Evolutionary conservation across 2,329 filamentous ascomycete genomes (phyloP), one percentile per base, ranked within the genome.

Genomic region (Amesomyces nigricolor): DNA sequence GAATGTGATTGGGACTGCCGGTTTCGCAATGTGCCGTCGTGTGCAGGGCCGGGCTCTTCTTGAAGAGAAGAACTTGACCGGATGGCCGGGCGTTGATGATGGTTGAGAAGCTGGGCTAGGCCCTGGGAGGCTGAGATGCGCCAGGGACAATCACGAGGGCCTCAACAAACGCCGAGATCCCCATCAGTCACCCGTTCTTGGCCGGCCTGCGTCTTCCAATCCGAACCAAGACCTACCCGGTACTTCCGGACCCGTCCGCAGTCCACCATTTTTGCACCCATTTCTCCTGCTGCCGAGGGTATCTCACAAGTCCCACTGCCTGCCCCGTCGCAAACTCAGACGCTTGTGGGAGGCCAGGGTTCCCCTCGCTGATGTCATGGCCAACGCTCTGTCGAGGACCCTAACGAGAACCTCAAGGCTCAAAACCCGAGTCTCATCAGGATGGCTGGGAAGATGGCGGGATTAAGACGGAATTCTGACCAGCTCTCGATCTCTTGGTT

Each of bases 331-430:
- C 30, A 49, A 42, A 56, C 56, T 56, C 51, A 50, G 54, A 57
- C 58, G 61, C 62, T 58, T 56, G 61, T 39, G 40, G 50, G 35
- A 16, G 16, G 35, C 32, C 43, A 45, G 13, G 40, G 43, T 52
- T 54, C 50, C 57, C 57, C 55, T 49, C 55, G 53, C 61, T 61
- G 61, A 63, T 61, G 62, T 64, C 62, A 64, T 64, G 60, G 50
- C 22, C 22, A 5, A 50, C 40, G 19, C 55, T 58, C 53, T 35
- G 29, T 9, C 11, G 16, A 40, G 19, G n/a, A 50, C 19, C 30
- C 26, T 32, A n/a, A 35, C 26, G 7, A 44, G 42, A 22, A 44
- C 8, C 3, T 26, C 22, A 26, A 17, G 39, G 22, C 44, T 14
- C 29, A 35, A 9, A 35, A 7, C 32, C 22, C 5, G 32, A 35